These are phyloP conservation scores for Calvatia gigantea DNA, from an alignment of 768 basidiomycete genomes.

Conservation along the genomic window DNA sequence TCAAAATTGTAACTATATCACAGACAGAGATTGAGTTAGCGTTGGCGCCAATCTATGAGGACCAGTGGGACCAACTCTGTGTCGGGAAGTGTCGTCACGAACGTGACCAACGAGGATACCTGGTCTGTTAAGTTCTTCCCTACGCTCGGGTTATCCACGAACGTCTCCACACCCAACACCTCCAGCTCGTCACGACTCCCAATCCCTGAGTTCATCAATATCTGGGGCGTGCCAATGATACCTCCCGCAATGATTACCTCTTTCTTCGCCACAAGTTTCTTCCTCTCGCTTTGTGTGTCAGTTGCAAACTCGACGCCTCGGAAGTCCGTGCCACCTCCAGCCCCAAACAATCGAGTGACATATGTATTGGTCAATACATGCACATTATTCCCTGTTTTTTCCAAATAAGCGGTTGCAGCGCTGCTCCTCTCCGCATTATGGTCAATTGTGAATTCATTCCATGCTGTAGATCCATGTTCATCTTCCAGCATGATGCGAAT, in stretches of 20 bases:
- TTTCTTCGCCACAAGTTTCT: constrained; percentile 20
- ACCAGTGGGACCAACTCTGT: constrained; percentile 10
- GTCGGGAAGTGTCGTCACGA: constrained; percentile 11
- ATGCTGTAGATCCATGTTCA: constrained; percentile 15
- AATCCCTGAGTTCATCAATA: constrained; percentile 32
- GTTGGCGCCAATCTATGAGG: too few relatives aligned
- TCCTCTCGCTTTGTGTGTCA: constrained; percentile 4
- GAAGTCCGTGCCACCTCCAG: constrained; percentile 10
- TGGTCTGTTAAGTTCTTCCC: constrained; percentile 23
- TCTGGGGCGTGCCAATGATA: constrained; percentile 25
- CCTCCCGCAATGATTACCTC: constrained; percentile 37
- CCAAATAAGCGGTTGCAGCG: constrained; percentile 14
- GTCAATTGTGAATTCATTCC: constrained; percentile 11
- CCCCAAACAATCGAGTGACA: constrained; percentile 9
- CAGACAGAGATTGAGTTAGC: too few relatives aligned
- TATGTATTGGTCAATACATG: constrained; percentile 13
- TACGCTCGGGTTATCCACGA: constrained; percentile 14
- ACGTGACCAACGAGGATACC: constrained; percentile 11
- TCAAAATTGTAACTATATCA: too few relatives aligned
- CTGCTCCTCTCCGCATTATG: constrained; percentile 15
- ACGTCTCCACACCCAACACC: constrained; percentile 15
- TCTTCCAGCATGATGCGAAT: not conserved
- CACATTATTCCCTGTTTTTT: not conserved
- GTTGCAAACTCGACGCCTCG: constrained; percentile 12
- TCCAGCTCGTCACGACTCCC: constrained; percentile 21